Base-by-base conservation (phyloP, 1,284 basidiomycete genomes). In the Rhodotorula sp. region DNA sequence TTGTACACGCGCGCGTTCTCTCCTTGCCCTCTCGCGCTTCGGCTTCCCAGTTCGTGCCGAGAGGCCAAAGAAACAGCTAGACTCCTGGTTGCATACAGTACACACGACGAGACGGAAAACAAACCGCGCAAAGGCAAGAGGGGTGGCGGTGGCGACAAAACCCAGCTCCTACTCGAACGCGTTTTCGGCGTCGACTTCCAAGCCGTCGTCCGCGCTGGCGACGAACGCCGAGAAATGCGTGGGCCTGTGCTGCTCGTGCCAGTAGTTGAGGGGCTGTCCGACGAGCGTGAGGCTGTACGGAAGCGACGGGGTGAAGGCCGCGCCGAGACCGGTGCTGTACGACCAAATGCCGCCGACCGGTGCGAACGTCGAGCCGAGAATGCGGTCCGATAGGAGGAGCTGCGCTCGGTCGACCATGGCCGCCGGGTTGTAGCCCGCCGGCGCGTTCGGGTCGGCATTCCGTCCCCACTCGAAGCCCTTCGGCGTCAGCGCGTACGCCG, bases 401-500 rank as follows among this genome's bases (percentile, higher is more conserved):
- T 99, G 97, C 39, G 97, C 94, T 47, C 93, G 89, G 81, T 97
- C 95, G 4, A 94, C 95, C 96, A 98, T 98, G 77, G 91, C 93
- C 7, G 78, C 76, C 39, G 94, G 91, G 81, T 96, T 97, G 85
- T 96, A 99, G 58, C 94, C 93, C 63, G 77, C 75, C 21, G 78
- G 78, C 34, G 77, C 68, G 71, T 79, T 79, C 31, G 78, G 78
- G 65, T 79, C 78, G 56, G 77, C 71, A 81, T 98, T 98, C 76
- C 97, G 86, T 58, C 96, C 96, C 96, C 96, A 99, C 81, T 99
- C 97, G 81, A 99, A 99, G 23, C 97, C 97, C 65, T 80, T 80
- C 18, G 79, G 90, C 86, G 90, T 90, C 65, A 99, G 83, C 52
- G 89, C 91, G 84, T 98, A 94, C 0, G 96, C 91, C 57, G 94